A percentile compares a stretch with the other conserved stretches of the same genome.
Evolutionary conservation across 352 stramenopile genomes (phyloP).

Genomic region (Phytophthora pseudosyringae): DNA sequence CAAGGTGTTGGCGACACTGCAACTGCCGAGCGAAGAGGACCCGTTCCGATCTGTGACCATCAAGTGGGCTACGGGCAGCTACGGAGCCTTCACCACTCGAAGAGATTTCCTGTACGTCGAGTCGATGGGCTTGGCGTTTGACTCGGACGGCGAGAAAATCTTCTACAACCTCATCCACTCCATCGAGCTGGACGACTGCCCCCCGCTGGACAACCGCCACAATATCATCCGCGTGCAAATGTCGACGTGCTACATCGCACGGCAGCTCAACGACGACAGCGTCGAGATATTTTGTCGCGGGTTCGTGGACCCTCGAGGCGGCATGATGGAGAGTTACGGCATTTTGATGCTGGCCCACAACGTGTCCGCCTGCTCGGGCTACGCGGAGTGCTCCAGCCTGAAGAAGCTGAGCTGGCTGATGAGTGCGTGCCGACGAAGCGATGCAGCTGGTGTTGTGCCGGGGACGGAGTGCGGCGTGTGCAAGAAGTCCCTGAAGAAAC

Average conservation of each 20-base stretch:
- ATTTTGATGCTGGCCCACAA: conserved; percentile 45
- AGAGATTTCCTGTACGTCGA: conserved; percentile 53
- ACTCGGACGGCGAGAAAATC: conserved; percentile 38
- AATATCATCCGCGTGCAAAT: conserved; percentile 46
- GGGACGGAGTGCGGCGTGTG: conserved; percentile 33
- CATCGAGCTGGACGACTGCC: conserved; percentile 38
- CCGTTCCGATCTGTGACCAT: conserved; percentile 49
- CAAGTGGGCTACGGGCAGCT: conserved; percentile 44
- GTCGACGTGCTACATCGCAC: conserved; percentile 56
- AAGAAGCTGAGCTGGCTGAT: conserved; percentile 72
- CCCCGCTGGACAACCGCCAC: conserved; percentile 22
- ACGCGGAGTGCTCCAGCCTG: conserved; percentile 53
- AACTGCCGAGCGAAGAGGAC: conserved; percentile 39
- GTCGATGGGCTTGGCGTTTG: conserved; percentile 43
- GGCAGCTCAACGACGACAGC: conserved; percentile 31
- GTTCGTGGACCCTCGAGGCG: conserved; percentile 48
- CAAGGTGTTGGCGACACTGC: conserved; percentile 44
- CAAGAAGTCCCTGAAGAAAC: conserved; percentile 36
- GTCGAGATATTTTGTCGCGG: conserved; percentile 60
- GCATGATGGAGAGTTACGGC: conserved; percentile 47
- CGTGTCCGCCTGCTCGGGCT: conserved; percentile 29
- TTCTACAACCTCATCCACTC: conserved; percentile 55
- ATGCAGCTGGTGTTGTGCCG: conserved; percentile 2
- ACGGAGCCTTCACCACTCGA: conserved; percentile 36
- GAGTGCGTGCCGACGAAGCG: conserved; percentile 21